Percentiles rank a stretch among this genome's conserved stretches.
These are phyloP conservation scores for Lactarius psammicola DNA, from an alignment of 768 basidiomycete species.

Conservation along the genomic window DNA sequence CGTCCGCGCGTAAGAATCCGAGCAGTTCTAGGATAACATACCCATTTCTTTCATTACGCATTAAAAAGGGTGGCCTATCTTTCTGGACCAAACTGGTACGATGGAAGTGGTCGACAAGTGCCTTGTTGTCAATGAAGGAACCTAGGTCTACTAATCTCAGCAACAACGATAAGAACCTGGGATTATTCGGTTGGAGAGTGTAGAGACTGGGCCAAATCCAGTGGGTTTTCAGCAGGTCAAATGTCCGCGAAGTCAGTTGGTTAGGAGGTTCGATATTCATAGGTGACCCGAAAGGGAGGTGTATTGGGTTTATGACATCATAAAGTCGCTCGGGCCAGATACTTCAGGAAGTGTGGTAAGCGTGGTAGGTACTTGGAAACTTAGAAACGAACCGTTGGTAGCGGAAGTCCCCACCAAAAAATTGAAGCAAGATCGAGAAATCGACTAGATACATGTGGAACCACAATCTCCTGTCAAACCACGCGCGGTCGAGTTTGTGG, in stretches of 20 bases:
- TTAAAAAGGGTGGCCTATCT: background rate
- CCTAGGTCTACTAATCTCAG: constrained; percentile 24
- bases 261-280: constrained; percentile 2
- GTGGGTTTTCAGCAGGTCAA: constrained; percentile 10
- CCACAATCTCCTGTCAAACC: constrained; percentile 21
- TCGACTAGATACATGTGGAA: constrained; percentile 24
- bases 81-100: constrained; percentile 4
- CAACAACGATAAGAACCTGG: constrained; percentile 13
- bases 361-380: background rate
- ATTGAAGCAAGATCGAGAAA: constrained; percentile 6
- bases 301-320: constrained; percentile 20
- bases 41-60: background rate
- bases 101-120: constrained; percentile 11
- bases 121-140: constrained; percentile 18
- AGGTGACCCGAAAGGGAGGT: constrained; percentile 17
- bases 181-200: background rate
- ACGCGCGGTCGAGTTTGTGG: constrained; percentile 13
- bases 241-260: constrained; percentile 1
- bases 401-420: background rate
- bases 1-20: constrained; percentile 5
- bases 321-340: constrained; percentile 26
- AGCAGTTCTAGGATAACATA: constrained; percentile 19
- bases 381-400: constrained; percentile 5
- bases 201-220: constrained; percentile 22
- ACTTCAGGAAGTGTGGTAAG: constrained; percentile 6